Evolutionary conservation across 805 yeast species (phyloP).

Genomic region (Zygosaccharomyces lentus): DNA sequence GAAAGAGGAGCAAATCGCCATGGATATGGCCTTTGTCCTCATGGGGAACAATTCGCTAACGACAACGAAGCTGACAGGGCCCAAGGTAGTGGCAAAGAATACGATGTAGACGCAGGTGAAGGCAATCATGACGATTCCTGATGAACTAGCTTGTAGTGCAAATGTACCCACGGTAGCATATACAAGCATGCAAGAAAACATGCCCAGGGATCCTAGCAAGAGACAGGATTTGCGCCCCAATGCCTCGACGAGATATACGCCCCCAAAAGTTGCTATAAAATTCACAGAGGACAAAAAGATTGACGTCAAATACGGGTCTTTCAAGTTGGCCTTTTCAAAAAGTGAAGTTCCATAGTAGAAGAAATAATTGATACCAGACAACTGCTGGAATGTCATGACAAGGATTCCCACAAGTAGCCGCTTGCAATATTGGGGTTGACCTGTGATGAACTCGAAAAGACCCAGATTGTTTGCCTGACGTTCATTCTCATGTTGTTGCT

Average conservation of each 20-base stretch:
- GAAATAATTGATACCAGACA: constrained; percentile 62
- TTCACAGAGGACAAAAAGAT: constrained; percentile 54
- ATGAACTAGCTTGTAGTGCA: constrained; percentile 40
- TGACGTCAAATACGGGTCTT: constrained; percentile 57
- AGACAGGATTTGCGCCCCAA: constrained; percentile 52
- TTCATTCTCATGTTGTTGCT: constrained; percentile 48
- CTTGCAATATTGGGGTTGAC: constrained; percentile 50
- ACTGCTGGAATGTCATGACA: constrained; percentile 58
- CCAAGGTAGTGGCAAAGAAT: constrained; percentile 73
- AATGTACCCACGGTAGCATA: constrained; percentile 60
- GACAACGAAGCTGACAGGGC: constrained; percentile 63
- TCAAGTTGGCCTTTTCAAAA: constrained; percentile 53
- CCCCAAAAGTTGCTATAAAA: constrained; percentile 50
- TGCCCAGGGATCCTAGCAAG: constrained; percentile 47
- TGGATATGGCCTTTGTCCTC: constrained; percentile 54
- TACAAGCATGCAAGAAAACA: constrained; percentile 53
- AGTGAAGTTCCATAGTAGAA: constrained; percentile 64
- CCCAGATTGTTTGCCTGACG: constrained; percentile 8
- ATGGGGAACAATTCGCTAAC: constrained; percentile 67
- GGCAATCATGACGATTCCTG: constrained; percentile 59
- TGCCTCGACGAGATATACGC: constrained; percentile 49
- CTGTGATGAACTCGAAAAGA: constrained; percentile 48
- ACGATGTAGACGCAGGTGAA: constrained; percentile 61
- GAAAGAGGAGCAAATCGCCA: constrained; percentile 61
- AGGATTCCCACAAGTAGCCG: constrained; percentile 55